Evolutionary conservation across 2,329 filamentous ascomycete genomes (phyloP), one percentile per base, ranked within the genome.

Genomic region (Elsinoe perseae): DNA sequence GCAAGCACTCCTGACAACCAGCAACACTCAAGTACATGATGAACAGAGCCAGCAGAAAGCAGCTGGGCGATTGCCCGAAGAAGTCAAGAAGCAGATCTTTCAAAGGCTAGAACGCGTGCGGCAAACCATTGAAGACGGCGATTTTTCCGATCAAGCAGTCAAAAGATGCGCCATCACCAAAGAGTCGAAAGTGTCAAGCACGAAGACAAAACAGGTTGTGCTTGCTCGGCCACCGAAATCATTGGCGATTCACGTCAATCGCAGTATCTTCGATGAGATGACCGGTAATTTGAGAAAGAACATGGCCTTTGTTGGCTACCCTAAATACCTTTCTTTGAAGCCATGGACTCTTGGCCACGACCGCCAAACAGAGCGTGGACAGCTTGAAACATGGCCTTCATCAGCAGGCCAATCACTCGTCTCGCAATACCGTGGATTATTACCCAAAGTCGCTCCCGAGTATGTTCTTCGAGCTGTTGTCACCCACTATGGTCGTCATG

Each of bases 161-260:
- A 75, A 76, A 58, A 72, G 69, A 12, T 75, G 75, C 56, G 68
- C 72, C 16, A 73, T 77, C 16, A 63, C 68, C 0, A 75, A 83
- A 8, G 83, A 86, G 63, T 82, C 83, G 63, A 83, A 85, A 64
- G 81, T 90, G 6, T 81, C 80, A 18, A 84, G 86, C 14, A 95
- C 87, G 4, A 98, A 98, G 71, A 90, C 90, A 7, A 86, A 91
- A 58, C 93, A 97, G 68, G 85, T 87, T 8, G 88, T 92, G 10
- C 81, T 98, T 62, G 90, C 87, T 2, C 80, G 91, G 27, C 80
- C 90, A 1, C 93, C 93, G 1, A 83, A 84, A 60, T 88, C 86
- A 56, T 75, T 98, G 12, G 87, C 84, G 0, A 77, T 97, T 7
- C 93, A 98, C 68, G 80, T 97, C 68, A 96, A 97, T 66, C 82